Evolutionary conservation across 495 filamentous ascomycete species (phyloP), one percentile per base, ranked within the genome.

Genomic region (Penicillium arizonense): DNA sequence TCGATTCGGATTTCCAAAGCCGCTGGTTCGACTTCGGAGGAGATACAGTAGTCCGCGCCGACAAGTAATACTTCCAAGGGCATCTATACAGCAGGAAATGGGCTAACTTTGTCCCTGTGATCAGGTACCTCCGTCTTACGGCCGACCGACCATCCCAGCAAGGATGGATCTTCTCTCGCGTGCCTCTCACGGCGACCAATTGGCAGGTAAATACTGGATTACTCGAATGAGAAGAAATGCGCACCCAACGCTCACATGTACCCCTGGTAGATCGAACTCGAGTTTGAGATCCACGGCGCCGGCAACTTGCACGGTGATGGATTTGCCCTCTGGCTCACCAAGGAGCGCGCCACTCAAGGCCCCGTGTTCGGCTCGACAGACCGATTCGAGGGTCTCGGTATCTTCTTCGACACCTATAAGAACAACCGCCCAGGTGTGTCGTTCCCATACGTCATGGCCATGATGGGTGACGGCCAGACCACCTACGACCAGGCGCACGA

Each of bases 331-430:
- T 99, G 95, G 95, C 78, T 99, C 66, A 97, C 93, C 55, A 96
- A 96, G 69, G 85, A 96, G 70, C 88, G 95, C 51, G 93, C 84
- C 18, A 80, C 82, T 46, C 70, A 73, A 30, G 95, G 95, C 20
- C 83, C 86, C 13, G 95, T 99, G 18, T 99, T 99, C 65, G 95
- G 95, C 13, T 84, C 80, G 32, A 80, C 79, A 13, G 95, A 99
- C 71, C 82, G 82, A 41, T 99, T 97, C 59, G 94, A 97, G 63
- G 95, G 95, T 11, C 81, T 99, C 12, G 95, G 94, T 36, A 80
- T 99, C 64, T 97, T 99, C 80, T 85, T 99, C 75, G 95, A 99
- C 67, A 99, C 95, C 41, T 99, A 99, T 78, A 99, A 99, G 84
- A 99, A 99, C 76, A 96, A 96, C 77, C 85, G 95, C 14, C 95